Conservation (phyloP, 768 basidiomycete species). For the Cyclocybe aegerita region DNA sequence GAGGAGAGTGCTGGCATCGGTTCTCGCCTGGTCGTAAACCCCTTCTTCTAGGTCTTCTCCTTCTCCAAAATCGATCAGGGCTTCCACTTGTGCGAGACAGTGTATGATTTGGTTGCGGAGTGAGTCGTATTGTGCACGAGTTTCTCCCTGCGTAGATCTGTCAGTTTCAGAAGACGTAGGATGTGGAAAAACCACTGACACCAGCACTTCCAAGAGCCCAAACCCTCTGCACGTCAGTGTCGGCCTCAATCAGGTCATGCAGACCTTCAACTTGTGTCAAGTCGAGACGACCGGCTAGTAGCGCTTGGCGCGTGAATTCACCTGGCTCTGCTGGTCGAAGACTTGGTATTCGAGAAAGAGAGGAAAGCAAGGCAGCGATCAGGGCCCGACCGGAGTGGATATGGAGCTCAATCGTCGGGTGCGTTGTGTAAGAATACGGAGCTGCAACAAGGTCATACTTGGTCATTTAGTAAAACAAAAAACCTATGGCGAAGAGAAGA, state of each 20-base stretch:
- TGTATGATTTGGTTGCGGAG: conserved; percentile 67
- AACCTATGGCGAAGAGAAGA: not conserved
- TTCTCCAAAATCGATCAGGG: conserved; percentile 92
- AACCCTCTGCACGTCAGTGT: conserved; percentile 80
- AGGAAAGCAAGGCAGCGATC: conserved; percentile 64
- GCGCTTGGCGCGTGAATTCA: conserved; percentile 87
- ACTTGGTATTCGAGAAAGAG: conserved; percentile 58
- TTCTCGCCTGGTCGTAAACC: conserved; percentile 69
- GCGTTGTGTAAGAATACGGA: conserved; percentile 80
- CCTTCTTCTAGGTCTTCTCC: conserved; percentile 88
- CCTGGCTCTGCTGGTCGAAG: conserved; percentile 82
- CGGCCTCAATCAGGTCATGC: conserved; percentile 84
- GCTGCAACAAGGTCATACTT: conserved; percentile 36
- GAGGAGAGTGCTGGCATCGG: conserved; percentile 48
- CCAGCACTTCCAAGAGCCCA: conserved; percentile 67
- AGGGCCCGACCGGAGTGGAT: conserved; percentile 86
- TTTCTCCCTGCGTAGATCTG: conserved; percentile 51
- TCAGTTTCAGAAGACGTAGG: conserved; percentile 3
- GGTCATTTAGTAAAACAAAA: not conserved
- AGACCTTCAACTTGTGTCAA: conserved; percentile 89
- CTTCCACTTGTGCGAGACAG: conserved; percentile 80
- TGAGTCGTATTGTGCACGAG: conserved; percentile 57
- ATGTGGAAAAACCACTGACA: conserved; percentile 41
- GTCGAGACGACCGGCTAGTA: conserved; percentile 78
- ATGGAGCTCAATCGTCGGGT: conserved; percentile 83